Conservation (phyloP, 2,329 filamentous ascomycete genomes). For the Sphaerostilbella broomeana region DNA sequence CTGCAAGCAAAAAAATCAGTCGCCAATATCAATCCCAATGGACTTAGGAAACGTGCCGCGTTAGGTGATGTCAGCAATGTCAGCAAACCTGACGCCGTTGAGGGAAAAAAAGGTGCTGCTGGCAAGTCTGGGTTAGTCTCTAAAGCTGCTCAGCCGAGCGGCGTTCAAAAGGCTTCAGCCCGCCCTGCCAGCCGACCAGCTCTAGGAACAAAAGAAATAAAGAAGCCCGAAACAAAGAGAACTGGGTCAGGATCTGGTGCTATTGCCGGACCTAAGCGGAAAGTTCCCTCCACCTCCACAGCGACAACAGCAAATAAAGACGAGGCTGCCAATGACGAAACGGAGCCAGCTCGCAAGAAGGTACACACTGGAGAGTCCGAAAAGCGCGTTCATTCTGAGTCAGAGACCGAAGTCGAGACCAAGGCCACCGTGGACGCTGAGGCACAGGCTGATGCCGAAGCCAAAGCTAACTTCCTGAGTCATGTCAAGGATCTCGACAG, state of each 20-base stretch:
- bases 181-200: constrained; percentile 54
- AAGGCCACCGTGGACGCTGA: constrained; percentile 1
- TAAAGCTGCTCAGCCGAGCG: constrained; percentile 75
- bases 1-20: constrained; percentile 65
- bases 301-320: constrained; percentile 55
- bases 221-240: constrained; percentile 61
- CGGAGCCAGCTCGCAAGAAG: constrained; percentile 65
- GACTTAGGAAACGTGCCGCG: constrained; percentile 67
- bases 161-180: constrained; percentile 65
- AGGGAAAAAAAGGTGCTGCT: constrained; percentile 65
- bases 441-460: constrained; percentile 23
- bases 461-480: constrained; percentile 17
- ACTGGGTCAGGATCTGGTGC: constrained; percentile 66
- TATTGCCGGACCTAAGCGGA: constrained; percentile 67
- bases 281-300: too few relatives aligned
- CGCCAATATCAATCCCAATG: constrained; percentile 41
- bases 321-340: constrained; percentile 51
- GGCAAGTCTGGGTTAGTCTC: constrained; percentile 65
- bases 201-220: constrained; percentile 59
- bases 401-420: constrained; percentile 16
- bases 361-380: constrained; percentile 47
- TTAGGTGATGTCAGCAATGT: constrained; percentile 96
- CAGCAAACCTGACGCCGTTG: constrained; percentile 64
- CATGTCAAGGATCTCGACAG: constrained; percentile 59
- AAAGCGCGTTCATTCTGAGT: constrained; percentile 30